Percentiles rank a stretch among this genome's conserved stretches.
Conservation (phyloP, 2,329 filamentous ascomycete species). For the Talaromyces sp. region DNA sequence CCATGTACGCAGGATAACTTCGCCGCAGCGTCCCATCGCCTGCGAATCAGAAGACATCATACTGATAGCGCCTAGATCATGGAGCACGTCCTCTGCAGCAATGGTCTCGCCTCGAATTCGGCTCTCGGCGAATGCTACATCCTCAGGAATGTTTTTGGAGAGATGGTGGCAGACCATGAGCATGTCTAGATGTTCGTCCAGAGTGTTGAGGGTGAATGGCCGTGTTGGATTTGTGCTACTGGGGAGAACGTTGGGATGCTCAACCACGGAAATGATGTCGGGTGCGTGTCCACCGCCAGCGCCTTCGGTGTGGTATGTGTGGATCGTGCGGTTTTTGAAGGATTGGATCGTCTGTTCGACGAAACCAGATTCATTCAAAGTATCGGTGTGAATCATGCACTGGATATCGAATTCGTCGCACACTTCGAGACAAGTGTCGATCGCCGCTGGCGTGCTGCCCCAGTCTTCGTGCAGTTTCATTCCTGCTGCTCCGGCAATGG, state of each 20-base stretch:
- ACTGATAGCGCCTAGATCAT: slow-evolving; percentile 89
- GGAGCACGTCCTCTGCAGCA: slow-evolving; percentile 90
- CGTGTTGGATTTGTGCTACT: slow-evolving; percentile 89
- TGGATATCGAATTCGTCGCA: slow-evolving; percentile 92
- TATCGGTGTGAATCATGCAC: slow-evolving; percentile 92
- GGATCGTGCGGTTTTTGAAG: slow-evolving; percentile 81
- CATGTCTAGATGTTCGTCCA: slow-evolving; percentile 97
- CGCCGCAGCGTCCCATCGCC: slow-evolving; percentile 93
- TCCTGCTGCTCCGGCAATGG: slow-evolving; percentile 78
- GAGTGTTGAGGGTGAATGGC: slow-evolving; percentile 84
- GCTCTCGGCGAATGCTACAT: slow-evolving; percentile 90
- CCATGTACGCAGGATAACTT: slow-evolving; percentile 91
- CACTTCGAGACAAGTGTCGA: slow-evolving; percentile 78
- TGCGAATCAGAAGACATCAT: slow-evolving; percentile 98
- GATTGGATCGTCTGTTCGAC: slow-evolving; percentile 86
- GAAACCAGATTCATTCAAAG: slow-evolving; percentile 94
- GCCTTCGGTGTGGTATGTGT: slow-evolving; percentile 96
- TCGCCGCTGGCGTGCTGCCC: slow-evolving; percentile 86
- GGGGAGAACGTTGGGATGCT: slow-evolving; percentile 81
- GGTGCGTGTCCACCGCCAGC: slow-evolving; percentile 92
- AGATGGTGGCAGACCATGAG: slow-evolving; percentile 97
- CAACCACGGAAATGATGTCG: slow-evolving; percentile 91
- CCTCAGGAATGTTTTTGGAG: slow-evolving; percentile 87
- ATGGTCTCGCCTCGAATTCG: slow-evolving; percentile 95
- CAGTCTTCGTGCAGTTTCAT: slow-evolving; percentile 96